Conservation (phyloP, 768 basidiomycete genomes). For the Kwoniella sp. region DNA sequence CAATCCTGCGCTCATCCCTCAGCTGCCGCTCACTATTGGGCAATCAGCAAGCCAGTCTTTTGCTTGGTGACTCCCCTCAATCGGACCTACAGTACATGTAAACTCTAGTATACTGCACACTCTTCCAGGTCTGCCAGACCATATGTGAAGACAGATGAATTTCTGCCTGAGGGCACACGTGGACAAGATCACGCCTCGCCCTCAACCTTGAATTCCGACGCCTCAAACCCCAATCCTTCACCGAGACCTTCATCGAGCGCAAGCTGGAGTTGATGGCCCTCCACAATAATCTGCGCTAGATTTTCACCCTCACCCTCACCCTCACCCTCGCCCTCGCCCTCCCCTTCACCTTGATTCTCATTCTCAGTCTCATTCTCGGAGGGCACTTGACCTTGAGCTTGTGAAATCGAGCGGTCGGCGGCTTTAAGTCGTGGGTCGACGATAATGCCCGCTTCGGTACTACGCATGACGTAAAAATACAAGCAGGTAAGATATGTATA, state of each 20-base stretch:
- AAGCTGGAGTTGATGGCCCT: conserved; percentile 1
- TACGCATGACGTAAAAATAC: conserved; percentile 16
- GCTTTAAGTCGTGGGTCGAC: conserved; percentile 32
- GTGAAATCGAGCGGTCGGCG: neutral
- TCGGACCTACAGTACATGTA: too few relatives aligned
- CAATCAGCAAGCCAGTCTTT: too few relatives aligned
- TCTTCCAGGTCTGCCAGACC: too few relatives aligned
- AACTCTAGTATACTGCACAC: too few relatives aligned
- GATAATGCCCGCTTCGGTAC: conserved; percentile 37
- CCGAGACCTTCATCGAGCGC: conserved; percentile 12
- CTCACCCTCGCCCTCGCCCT: neutral
- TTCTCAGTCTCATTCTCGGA: neutral
- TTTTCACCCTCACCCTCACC: neutral
- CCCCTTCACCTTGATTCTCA: neutral
- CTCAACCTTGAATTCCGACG: neutral
- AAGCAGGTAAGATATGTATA: neutral
- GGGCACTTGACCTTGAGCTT: neutral
- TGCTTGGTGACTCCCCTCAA: too few relatives aligned
- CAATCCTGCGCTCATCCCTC: too few relatives aligned
- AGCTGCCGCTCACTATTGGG: too few relatives aligned
- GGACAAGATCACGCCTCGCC: too few relatives aligned
- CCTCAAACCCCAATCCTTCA: conserved; percentile 10
- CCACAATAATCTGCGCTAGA: neutral
- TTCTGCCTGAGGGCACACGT: too few relatives aligned
- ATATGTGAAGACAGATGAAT: too few relatives aligned